Evolutionary conservation across 1,284 basidiomycete species (phyloP).

Genomic region (Ganoderma meredithae): DNA sequence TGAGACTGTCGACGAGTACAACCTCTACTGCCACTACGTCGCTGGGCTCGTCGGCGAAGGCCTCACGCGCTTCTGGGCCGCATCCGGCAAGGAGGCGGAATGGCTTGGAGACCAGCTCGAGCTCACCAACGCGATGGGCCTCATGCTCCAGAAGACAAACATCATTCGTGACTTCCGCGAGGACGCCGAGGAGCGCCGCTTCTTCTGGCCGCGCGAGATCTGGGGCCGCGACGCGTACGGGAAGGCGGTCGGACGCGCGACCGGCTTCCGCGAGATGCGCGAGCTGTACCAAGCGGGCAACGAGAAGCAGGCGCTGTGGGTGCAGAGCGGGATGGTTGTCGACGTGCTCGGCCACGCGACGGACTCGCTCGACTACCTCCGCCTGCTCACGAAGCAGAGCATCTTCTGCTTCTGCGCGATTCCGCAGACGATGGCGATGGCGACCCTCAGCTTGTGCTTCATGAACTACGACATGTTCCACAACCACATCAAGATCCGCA

Average conservation of each 20-base stretch:
- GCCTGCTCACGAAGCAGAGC: conserved; percentile 88
- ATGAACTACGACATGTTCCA: conserved; percentile 94
- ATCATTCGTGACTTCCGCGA: conserved; percentile 97
- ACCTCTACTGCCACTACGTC: conserved; percentile 99
- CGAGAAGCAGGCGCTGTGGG: conserved; percentile 75
- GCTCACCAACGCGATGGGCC: conserved; percentile 95
- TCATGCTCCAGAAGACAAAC: conserved; percentile 97
- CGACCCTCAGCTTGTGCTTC: conserved; percentile 91
- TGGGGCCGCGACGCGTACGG: conserved; percentile 76
- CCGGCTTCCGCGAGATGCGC: conserved; percentile 66
- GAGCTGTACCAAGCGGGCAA: conserved; percentile 66
- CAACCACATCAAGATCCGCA: conserved; percentile 95
- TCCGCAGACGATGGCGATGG: conserved; percentile 96
- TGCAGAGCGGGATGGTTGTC: conserved; percentile 88
- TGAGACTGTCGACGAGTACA: conserved; percentile 84
- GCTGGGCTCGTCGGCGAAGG: conserved; percentile 98
- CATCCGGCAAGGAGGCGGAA: conserved; percentile 84
- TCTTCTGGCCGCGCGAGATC: conserved; percentile 96
- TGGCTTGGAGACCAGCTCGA: conserved; percentile 87
- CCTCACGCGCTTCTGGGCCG: conserved; percentile 89
- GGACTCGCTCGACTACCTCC: conserved; percentile 91
- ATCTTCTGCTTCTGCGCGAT: conserved; percentile 98
- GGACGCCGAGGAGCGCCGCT: conserved; percentile 86
- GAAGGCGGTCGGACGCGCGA: conserved; percentile 34
- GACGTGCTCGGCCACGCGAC: conserved; percentile 89